A percentile compares a stretch with the other conserved stretches of the same genome.
These are phyloP conservation scores for Rauvolfia tetraphylla DNA, from an alignment of 257 asterid genomes.

Conservation along the genomic window DNA sequence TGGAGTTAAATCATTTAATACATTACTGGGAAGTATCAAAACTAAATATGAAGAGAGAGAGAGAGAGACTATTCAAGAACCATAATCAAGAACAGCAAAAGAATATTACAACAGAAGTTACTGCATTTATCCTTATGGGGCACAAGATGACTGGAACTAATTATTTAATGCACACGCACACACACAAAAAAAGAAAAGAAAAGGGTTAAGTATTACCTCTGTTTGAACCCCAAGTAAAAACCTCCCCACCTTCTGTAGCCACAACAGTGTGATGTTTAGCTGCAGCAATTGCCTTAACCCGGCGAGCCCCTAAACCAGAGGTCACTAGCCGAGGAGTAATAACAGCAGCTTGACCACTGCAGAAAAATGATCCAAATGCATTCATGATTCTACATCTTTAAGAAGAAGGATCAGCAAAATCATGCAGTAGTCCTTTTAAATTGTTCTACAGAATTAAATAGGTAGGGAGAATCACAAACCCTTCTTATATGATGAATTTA, in stretches of 20 bases:
- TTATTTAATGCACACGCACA: background rate
- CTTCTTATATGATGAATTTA: no score
- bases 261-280: slow-evolving; percentile 99
- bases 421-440: background rate
- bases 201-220: slow-evolving; percentile 59
- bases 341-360: slow-evolving; percentile 99
- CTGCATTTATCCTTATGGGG: background rate
- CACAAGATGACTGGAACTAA: background rate
- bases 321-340: slow-evolving; percentile 95
- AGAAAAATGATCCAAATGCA: slow-evolving; percentile 7
- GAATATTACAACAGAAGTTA: background rate
- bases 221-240: slow-evolving; percentile 98
- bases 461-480: background rate
- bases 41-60: background rate
- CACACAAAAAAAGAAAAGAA: no score
- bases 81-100: background rate
- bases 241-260: slow-evolving; percentile 92
- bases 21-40: background rate
- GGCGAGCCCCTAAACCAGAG: slow-evolving; percentile 88
- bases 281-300: slow-evolving; percentile 86
- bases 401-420: slow-evolving; percentile 2
- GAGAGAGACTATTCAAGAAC: background rate
- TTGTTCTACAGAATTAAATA: background rate
- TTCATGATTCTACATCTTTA: background rate
- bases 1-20: no score